Base-by-base conservation (phyloP, 371 early-diverging fungal genomes). In the Gilbertella persicaria region DNA sequence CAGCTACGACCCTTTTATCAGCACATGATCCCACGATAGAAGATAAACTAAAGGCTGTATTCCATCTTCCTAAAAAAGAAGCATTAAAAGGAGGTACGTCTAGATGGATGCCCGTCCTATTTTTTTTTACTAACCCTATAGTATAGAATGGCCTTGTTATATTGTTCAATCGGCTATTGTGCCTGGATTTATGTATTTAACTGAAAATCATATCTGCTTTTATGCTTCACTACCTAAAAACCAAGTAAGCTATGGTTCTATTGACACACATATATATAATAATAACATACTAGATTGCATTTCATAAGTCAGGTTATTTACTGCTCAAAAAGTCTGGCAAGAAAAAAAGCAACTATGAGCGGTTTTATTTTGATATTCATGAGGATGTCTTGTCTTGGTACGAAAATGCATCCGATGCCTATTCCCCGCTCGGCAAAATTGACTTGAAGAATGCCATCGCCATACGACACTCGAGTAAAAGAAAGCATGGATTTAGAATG, bases 61-160 rank as follows among this genome's bases (percentile, higher is more conserved):
- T 90, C 62, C 76, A 80, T 9, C 69, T 87, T 19, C 69, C 84
- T 7, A 64, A 66, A 25, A 50, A 61, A 3, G 91, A 90, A 58
- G 62, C 60, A 19, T 67, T 85, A 33, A 47, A 56, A 54, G 81
- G 67, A 67, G 85, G 85, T 84, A 67, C 45, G 33, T 21, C 9
- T n/a, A n/a, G n/a, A n/a, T n/a, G n/a, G n/a, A n/a, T n/a, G n/a
- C n/a, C n/a, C n/a, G n/a, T n/a, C n/a, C n/a, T n/a, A n/a, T n/a
- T n/a, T n/a, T n/a, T n/a, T n/a, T n/a, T n/a, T n/a, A n/a, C n/a
- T n/a, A n/a, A n/a, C n/a, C n/a, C n/a, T n/a, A n/a, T n/a, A n/a
- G n/a, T n/a, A 7, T 29, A 88, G 91, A 88, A 53, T 89, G 83
- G 77, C 69, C 86, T 10, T 91, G 91, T 61, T 88, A 82, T 69